phyloP scores from a whole-genome alignment of 2,329 filamentous ascomycete genomes.

The Diplodia corticola region DNA sequence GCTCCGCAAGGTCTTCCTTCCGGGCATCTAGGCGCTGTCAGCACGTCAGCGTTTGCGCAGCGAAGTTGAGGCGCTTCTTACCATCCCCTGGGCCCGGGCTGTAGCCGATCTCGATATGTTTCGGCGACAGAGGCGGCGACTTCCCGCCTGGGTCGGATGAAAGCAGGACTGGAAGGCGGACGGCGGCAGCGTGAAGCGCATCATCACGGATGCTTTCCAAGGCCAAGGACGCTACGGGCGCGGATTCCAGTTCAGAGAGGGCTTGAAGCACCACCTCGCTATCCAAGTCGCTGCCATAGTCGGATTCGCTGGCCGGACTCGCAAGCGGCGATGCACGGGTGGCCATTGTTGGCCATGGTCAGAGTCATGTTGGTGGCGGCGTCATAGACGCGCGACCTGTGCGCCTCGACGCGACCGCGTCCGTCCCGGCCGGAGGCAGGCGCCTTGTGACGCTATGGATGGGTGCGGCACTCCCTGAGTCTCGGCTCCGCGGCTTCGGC shows the following conservation, averaged over 20 bases:
- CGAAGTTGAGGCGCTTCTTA: slow-evolving; percentile 25
- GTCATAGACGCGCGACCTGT: slow-evolving; percentile 13
- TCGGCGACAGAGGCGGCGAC: background rate
- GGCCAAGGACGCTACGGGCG: slow-evolving; percentile 31
- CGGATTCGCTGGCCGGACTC: slow-evolving; percentile 28
- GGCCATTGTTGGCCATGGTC: slow-evolving; percentile 11
- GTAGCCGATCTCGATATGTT: slow-evolving; percentile 47
- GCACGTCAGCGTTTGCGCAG: slow-evolving; percentile 37
- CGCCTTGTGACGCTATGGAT: background rate
- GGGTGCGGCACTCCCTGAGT: background rate
- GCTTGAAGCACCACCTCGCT: slow-evolving; percentile 54
- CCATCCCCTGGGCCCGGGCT: slow-evolving; percentile 38
- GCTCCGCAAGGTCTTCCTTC: slow-evolving; percentile 18
- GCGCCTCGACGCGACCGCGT: background rate
- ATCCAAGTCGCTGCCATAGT: slow-evolving; percentile 66
- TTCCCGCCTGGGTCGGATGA: background rate
- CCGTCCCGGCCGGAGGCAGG: background rate
- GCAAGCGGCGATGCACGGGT: background rate
- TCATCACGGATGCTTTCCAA: slow-evolving; percentile 30
- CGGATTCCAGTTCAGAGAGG: slow-evolving; percentile 47
- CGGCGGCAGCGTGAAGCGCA: slow-evolving; percentile 15
- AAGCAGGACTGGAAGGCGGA: background rate
- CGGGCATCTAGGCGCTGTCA: slow-evolving; percentile 42
- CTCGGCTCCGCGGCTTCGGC: background rate
- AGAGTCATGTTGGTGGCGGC: background rate